A percentile compares a stretch with the other conserved stretches of the same genome.
Conservation (phyloP, 2,329 filamentous ascomycete genomes). For the Aaosphaeria pasadenensis region DNA sequence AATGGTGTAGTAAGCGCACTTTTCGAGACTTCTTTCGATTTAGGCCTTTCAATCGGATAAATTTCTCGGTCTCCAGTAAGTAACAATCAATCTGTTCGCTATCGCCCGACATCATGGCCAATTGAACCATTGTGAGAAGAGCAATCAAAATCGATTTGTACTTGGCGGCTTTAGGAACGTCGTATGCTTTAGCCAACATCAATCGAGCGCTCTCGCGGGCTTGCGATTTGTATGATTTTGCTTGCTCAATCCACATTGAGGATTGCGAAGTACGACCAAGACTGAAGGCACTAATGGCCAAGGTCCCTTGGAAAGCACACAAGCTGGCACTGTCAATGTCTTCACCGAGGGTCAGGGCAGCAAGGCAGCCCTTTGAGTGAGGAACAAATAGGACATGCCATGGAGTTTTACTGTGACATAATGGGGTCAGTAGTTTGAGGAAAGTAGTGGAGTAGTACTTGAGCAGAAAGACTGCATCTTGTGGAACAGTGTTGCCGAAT, state of each 20-base stretch:
- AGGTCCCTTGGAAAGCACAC: constrained; percentile 39
- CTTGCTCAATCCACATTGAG: constrained; percentile 34
- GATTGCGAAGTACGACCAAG: constrained; percentile 24
- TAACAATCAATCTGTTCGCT: constrained; percentile 37
- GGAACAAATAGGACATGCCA: constrained; percentile 46
- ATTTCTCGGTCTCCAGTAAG: constrained; percentile 44
- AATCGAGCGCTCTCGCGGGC: constrained; percentile 32
- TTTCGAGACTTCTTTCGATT: constrained; percentile 41
- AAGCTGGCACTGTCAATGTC: constrained; percentile 37
- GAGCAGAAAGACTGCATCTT: constrained; percentile 38
- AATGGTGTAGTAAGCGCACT: constrained; percentile 45
- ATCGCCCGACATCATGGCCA: constrained; percentile 35
- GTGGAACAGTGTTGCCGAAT: constrained; percentile 8
- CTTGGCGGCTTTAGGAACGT: constrained; percentile 36
- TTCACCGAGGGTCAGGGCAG: constrained; percentile 43
- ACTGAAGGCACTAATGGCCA: constrained; percentile 46
- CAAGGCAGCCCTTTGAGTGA: constrained; percentile 41
- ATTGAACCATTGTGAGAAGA: constrained; percentile 41
- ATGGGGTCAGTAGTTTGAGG: constrained; percentile 25
- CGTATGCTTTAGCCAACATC: constrained; percentile 34
- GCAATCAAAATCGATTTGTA: constrained; percentile 48
- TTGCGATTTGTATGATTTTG: constrained; percentile 21
- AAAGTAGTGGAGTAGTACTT: constrained; percentile 39
- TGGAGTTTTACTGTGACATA: constrained; percentile 39
- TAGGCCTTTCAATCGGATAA: constrained; percentile 42